phyloP scores from a whole-genome alignment of 768 basidiomycete genomes.

The Agaricus subrufescens region DNA sequence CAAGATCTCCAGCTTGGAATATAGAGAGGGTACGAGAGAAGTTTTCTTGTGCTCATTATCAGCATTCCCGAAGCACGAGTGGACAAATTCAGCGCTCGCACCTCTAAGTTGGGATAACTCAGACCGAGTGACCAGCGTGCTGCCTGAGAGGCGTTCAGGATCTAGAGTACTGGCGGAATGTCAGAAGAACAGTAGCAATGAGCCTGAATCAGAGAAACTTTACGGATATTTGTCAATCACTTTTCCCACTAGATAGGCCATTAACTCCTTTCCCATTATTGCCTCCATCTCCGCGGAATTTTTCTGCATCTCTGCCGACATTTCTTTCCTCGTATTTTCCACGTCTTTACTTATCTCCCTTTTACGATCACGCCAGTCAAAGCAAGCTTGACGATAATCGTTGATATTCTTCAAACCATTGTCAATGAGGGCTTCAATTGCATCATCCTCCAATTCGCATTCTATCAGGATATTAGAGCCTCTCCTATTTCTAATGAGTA shows the following conservation, averaged over 20 bases:
- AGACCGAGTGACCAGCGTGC: not conserved
- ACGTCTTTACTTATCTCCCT: not conserved
- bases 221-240: slow-evolving; percentile 4
- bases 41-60: not conserved
- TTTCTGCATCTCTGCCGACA: not conserved
- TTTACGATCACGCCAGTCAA: not conserved
- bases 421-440: not conserved
- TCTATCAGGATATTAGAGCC: not conserved
- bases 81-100: not conserved
- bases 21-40: not conserved
- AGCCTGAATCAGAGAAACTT: not conserved
- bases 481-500: not conserved
- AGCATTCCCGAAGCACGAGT: not conserved
- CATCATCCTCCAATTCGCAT: slow-evolving; percentile 1
- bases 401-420: not conserved
- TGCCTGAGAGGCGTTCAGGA: not conserved
- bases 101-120: not conserved
- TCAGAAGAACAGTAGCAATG: not conserved
- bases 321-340: not conserved
- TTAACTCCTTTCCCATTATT: not conserved
- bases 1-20: not conserved
- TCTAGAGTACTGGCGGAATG: not conserved
- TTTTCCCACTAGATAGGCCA: not conserved
- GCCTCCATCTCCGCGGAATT: not conserved
- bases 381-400: not conserved